Conservation (phyloP, 1,139 yeast genomes). For the Yamadazyma sp. region DNA sequence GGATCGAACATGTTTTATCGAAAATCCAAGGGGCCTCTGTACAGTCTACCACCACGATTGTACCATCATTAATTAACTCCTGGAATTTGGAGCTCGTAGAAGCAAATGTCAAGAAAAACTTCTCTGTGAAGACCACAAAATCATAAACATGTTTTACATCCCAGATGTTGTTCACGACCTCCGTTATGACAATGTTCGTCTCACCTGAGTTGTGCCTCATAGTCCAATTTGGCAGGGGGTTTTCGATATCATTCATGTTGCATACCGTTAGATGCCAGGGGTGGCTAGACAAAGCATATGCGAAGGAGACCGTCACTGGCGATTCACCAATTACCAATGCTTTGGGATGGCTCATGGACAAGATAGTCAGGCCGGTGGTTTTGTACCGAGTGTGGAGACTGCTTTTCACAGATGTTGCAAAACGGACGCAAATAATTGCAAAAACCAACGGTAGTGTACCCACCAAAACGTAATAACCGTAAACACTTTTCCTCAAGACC, state of each 20-base stretch:
- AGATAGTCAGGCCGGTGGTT: background rate
- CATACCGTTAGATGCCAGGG: conserved; percentile 7
- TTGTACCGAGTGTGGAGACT: background rate
- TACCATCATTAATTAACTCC: conserved; percentile 4
- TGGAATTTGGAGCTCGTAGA: conserved; percentile 7
- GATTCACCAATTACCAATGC: conserved; percentile 18
- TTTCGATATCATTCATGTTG: conserved; percentile 7
- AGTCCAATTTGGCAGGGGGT: conserved; percentile 4
- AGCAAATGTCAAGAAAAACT: conserved; percentile 7
- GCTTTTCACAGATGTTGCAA: conserved; percentile 8
- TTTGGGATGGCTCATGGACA: conserved; percentile 1
- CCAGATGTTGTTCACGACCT: conserved; percentile 7
- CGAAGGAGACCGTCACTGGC: conserved; percentile 12
- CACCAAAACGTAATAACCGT: background rate
- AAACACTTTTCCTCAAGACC: no score
- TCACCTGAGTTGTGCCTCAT: conserved; percentile 5
- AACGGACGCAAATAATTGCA: no score
- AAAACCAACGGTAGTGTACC: background rate
- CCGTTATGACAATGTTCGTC: background rate
- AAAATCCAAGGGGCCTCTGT: conserved; percentile 18
- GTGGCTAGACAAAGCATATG: conserved; percentile 10
- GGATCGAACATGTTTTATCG: conserved; percentile 1
- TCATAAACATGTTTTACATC: background rate
- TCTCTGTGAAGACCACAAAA: conserved; percentile 11
- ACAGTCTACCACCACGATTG: conserved; percentile 19